Percentiles rank a stretch among this genome's conserved stretches.
phyloP scores from a whole-genome alignment of 1,284 basidiomycete species.

The Blastosporella zonata region DNA sequence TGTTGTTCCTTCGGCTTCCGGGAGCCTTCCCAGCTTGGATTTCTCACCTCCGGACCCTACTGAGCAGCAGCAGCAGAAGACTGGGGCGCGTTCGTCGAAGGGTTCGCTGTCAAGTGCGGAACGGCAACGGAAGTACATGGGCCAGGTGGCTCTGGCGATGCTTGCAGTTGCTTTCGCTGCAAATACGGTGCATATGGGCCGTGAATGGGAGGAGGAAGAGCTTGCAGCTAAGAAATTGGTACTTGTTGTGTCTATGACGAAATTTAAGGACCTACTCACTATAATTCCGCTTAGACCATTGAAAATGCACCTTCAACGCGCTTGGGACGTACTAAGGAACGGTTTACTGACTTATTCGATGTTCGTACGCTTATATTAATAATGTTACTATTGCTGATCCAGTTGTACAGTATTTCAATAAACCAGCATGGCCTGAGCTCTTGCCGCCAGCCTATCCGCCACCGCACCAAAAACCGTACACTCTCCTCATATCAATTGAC shows the following conservation, averaged over 20 bases:
- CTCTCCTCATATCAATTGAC: slow-evolving; percentile 88
- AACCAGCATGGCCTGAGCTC: slow-evolving; percentile 90
- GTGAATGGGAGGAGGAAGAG: slow-evolving; percentile 61
- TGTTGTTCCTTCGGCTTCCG: slow-evolving; percentile 12
- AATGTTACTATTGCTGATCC: neutral
- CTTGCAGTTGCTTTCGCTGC: slow-evolving; percentile 46
- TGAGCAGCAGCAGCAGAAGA: slow-evolving; percentile 40
- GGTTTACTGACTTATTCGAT: slow-evolving; percentile 62
- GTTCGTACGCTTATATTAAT: slow-evolving; percentile 37
- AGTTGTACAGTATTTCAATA: slow-evolving; percentile 77
- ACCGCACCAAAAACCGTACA: slow-evolving; percentile 88
- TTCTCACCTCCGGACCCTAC: slow-evolving; percentile 48
- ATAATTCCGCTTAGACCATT: slow-evolving; percentile 37
- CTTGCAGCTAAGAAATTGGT: slow-evolving; percentile 52
- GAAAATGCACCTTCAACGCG: slow-evolving; percentile 57
- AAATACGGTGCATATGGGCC: slow-evolving; percentile 51
- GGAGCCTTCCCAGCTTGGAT: slow-evolving; percentile 47
- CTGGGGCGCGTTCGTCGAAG: slow-evolving; percentile 72
- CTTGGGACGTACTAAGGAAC: slow-evolving; percentile 57
- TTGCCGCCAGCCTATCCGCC: slow-evolving; percentile 86
- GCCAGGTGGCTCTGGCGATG: slow-evolving; percentile 52
- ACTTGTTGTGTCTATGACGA: neutral
- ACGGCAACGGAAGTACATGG: slow-evolving; percentile 54
- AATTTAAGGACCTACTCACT: neutral
- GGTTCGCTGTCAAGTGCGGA: slow-evolving; percentile 74